Conservation (phyloP, 2,329 filamentous ascomycete genomes). For the Tolypocladium paradoxum region DNA sequence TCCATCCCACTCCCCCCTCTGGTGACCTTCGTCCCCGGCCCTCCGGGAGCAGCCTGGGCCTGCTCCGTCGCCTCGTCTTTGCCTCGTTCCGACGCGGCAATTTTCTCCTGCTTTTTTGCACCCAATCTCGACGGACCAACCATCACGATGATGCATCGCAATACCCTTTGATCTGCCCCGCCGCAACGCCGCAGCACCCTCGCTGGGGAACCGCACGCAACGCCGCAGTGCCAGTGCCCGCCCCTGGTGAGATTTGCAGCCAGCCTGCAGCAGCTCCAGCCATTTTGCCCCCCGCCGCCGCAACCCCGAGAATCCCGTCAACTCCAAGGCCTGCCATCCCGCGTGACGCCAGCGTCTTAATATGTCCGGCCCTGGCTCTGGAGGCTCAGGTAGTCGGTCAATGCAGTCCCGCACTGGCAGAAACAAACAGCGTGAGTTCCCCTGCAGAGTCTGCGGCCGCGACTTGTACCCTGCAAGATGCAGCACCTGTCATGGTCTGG, state of each 20-base stretch:
- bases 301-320: background rate
- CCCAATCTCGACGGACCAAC: slow-evolving; percentile 2
- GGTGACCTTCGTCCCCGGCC: slow-evolving; percentile 4
- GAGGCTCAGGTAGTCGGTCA: slow-evolving; percentile 32
- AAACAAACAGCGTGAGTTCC: slow-evolving; percentile 67
- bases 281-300: background rate
- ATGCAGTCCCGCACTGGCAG: slow-evolving; percentile 69
- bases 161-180: slow-evolving; percentile 8
- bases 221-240: background rate
- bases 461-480: background rate
- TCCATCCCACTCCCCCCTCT: background rate
- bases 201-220: background rate
- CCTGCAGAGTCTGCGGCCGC: background rate
- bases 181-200: slow-evolving; percentile 3
- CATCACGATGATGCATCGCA: slow-evolving; percentile 7
- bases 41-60: slow-evolving; percentile 7
- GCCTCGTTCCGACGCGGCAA: background rate
- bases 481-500: background rate
- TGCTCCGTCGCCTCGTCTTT: slow-evolving; percentile 2
- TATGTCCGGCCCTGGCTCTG: slow-evolving; percentile 26
- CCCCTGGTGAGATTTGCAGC: slow-evolving; percentile 5
- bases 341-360: slow-evolving; percentile 1
- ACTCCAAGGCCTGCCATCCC: background rate
- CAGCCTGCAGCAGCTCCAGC: background rate
- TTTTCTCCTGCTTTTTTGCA: background rate